Conservation (phyloP, 352 stramenopile genomes). For the Nothophytophthora sp. region DNA sequence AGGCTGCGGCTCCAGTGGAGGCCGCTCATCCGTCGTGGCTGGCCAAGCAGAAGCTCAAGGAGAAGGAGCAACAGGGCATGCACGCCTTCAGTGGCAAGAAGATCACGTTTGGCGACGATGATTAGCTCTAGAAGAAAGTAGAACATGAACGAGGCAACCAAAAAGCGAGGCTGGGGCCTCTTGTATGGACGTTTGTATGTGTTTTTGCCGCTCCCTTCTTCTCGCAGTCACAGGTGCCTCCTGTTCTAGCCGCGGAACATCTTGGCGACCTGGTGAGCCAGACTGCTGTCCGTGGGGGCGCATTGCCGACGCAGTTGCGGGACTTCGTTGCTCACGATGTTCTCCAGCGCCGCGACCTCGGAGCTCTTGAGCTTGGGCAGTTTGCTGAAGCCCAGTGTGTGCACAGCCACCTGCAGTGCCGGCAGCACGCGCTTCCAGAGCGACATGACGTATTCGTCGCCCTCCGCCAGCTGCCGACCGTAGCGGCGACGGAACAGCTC, state of each 20-base stretch:
- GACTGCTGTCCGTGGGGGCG: conserved; percentile 72
- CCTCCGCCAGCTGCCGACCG: conserved; percentile 94
- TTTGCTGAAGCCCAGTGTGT: conserved; percentile 84
- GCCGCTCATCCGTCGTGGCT: conserved; percentile 69
- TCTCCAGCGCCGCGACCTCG: conserved; percentile 88
- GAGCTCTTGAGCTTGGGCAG: conserved; percentile 83
- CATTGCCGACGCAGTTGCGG: conserved; percentile 87
- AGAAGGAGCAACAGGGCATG: conserved; percentile 78
- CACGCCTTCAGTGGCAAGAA: conserved; percentile 79
- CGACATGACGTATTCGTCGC: conserved; percentile 96
- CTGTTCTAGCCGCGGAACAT: conserved; percentile 72
- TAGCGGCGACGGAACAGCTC: conserved; percentile 95
- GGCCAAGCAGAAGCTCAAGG: conserved; percentile 84
- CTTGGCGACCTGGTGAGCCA: conserved; percentile 87
- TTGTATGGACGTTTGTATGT: no score
- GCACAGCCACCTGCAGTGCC: conserved; percentile 79
- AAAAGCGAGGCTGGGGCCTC: conserved; percentile 11
- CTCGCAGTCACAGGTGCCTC: conserved; percentile 1
- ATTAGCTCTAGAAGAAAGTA: conserved; percentile 19
- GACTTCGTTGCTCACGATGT: conserved; percentile 90
- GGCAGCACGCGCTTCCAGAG: conserved; percentile 93
- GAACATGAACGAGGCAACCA: conserved; percentile 13
- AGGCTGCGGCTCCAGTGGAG: conserved; percentile 12
- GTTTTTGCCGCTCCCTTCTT: conserved; percentile 10
- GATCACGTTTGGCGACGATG: conserved; percentile 71